Conservation (phyloP, 2,329 filamentous ascomycete species). For the Cladosporium sphaerospermum region DNA sequence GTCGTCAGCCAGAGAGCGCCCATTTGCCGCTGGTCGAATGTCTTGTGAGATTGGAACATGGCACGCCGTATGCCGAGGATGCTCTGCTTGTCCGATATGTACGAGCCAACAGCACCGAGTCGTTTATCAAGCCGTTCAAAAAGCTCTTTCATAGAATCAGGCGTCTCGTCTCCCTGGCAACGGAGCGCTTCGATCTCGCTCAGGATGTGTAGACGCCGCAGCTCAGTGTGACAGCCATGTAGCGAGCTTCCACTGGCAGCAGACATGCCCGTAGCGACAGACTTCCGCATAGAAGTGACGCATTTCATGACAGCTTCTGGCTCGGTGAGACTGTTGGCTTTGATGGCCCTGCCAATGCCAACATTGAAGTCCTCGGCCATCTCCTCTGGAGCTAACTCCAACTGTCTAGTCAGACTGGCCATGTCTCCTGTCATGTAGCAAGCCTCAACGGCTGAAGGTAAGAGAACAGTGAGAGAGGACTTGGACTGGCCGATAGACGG, state of each 20-base stretch:
- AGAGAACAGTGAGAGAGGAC: slow-evolving; percentile 34
- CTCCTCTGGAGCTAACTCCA: slow-evolving; percentile 16
- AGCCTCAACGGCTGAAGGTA: slow-evolving; percentile 79
- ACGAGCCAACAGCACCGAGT: slow-evolving; percentile 84
- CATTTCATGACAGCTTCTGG: slow-evolving; percentile 50
- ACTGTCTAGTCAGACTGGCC: slow-evolving; percentile 64
- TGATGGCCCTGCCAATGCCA: slow-evolving; percentile 63
- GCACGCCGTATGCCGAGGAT: slow-evolving; percentile 79
- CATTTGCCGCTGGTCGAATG: slow-evolving; percentile 65
- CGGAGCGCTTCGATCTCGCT: slow-evolving; percentile 75
- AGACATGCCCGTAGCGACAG: slow-evolving; percentile 68
- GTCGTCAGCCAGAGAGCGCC: slow-evolving; percentile 81
- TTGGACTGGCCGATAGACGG: slow-evolving; percentile 32
- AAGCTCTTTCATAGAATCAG: slow-evolving; percentile 9
- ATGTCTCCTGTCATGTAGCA: slow-evolving; percentile 86
- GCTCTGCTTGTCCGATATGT: slow-evolving; percentile 89
- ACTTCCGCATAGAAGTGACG: slow-evolving; percentile 61
- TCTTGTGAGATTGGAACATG: slow-evolving; percentile 52
- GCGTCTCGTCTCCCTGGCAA: slow-evolving; percentile 18
- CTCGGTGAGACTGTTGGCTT: slow-evolving; percentile 50
- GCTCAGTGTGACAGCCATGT: slow-evolving; percentile 73
- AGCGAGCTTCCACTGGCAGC: slow-evolving; percentile 72
- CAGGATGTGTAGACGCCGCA: slow-evolving; percentile 80
- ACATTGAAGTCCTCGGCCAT: slow-evolving; percentile 69
- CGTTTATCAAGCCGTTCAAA: slow-evolving; percentile 57